These are phyloP conservation scores for Colletotrichum endophyticum DNA, from an alignment of 2,329 filamentous ascomycete genomes.

Conservation along the genomic window DNA sequence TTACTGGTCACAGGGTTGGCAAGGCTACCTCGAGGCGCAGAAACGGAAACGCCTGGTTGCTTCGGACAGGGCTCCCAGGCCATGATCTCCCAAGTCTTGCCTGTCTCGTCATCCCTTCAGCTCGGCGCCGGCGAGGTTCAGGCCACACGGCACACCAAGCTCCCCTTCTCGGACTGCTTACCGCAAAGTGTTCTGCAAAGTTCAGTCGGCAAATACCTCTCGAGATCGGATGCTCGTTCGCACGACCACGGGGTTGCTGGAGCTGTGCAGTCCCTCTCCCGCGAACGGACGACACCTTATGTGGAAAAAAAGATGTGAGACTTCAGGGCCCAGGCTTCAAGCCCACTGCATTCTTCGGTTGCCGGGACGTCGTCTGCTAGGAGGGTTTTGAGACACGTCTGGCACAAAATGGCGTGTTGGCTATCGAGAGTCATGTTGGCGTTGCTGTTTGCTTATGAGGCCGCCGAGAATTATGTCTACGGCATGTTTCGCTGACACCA, in stretches of 20 bases:
- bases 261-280: background rate
- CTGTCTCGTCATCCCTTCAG: conserved; percentile 12
- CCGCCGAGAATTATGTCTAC: background rate
- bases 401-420: conserved; percentile 12
- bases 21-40: conserved; percentile 13
- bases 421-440: background rate
- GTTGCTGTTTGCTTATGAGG: background rate
- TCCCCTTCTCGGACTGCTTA: background rate
- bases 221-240: background rate
- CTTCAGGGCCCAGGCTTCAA: conserved; percentile 8
- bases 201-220: background rate
- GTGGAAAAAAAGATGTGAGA: background rate
- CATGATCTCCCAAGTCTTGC: conserved; percentile 12
- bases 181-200: background rate
- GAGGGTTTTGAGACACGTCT: conserved; percentile 18
- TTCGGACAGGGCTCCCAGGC: conserved; percentile 11
- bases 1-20: conserved; percentile 12
- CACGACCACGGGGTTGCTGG: background rate
- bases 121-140: background rate
- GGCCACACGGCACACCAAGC: conserved; percentile 1
- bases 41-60: conserved; percentile 11
- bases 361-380: conserved; percentile 6
- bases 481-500: background rate
- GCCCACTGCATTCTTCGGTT: conserved; percentile 17
- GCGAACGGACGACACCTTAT: background rate